Base-by-base conservation (phyloP, 805 yeast genomes). In the Lipomyces starkeyi region DNA sequence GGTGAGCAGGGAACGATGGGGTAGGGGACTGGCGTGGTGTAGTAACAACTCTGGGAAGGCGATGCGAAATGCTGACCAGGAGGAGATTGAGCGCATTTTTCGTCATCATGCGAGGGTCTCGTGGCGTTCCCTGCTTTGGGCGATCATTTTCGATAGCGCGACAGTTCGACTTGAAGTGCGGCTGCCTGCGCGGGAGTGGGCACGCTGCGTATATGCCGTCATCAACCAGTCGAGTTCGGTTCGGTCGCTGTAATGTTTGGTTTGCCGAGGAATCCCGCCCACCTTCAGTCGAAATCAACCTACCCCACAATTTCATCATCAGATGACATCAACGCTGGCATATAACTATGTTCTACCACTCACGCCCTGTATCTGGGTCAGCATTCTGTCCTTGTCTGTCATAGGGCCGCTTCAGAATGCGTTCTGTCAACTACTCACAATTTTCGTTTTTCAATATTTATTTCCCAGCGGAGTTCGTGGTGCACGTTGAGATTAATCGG, bases 401-500 rank as follows among this genome's bases (percentile, higher is more conserved):
- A 43, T 43, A 43, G 9, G 11, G 13, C 40, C 40, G 17, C 3
- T 35, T 37, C 40, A 37, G 22, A n/a, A 43, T 43, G 49, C 9
- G 22, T n/a, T n/a, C 49, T 43, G 20, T 43, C 22, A n/a, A 8
- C 52, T 65, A 13, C 40, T 66, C 14, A 40, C 25, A 58, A 73
- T 80, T 71, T 73, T 75, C 17, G 74, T 76, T 32, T 81, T 78
- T 75, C 70, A 77, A n/a, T 32, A 85, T 85, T 7, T 70, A 78
- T 22, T 81, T 80, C 63, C 79, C 85, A 37, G 81, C 78, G 57
- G 79, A 81, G 29, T 85, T 83, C 3, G 83, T 89, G 27, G 80
- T 83, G 32, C 88, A 86, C 65, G 83, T 90, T 25, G 84, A 86
- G 74, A 79, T 88, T 77, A 86, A 88, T 77, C 84, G 90, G 65